Evolutionary conservation across 192 early-diverging fungal genomes (phyloP).

Genomic region (Mortierella hygrophila): DNA sequence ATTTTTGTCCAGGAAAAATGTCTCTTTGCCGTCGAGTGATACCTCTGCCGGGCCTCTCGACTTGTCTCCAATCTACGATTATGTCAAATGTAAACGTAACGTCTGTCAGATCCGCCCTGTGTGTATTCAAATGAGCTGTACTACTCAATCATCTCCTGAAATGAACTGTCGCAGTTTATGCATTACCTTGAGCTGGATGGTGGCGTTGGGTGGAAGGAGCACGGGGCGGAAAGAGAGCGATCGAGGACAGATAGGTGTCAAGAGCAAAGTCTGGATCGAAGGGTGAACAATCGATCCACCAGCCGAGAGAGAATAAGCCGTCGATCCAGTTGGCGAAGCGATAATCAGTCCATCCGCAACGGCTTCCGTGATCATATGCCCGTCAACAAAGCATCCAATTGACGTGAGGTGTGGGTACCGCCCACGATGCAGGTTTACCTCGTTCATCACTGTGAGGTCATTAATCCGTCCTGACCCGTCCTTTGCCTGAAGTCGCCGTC

Average conservation of each 20-base stretch:
- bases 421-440: conserved; percentile 90
- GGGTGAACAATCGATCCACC: conserved; percentile 88
- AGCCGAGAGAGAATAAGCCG: conserved; percentile 91
- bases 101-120: too few relatives aligned
- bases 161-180: not conserved
- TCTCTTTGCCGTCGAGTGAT: conserved; percentile 82
- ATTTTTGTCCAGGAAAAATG: conserved; percentile 74
- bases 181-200: conserved; percentile 71
- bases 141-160: too few relatives aligned
- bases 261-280: conserved; percentile 75
- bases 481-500: conserved; percentile 59
- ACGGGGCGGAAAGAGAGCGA: conserved; percentile 89
- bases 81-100: too few relatives aligned
- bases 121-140: too few relatives aligned
- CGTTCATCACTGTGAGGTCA: conserved; percentile 84
- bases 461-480: conserved; percentile 65
- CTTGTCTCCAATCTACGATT: conserved; percentile 62
- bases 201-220: conserved; percentile 78
- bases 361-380: conserved; percentile 85
- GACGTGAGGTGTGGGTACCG: conserved; percentile 85
- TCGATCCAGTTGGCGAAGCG: conserved; percentile 92
- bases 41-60: conserved; percentile 78
- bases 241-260: conserved; percentile 88
- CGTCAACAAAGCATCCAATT: conserved; percentile 85
- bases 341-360: conserved; percentile 81